phyloP scores from a whole-genome alignment of 2,329 filamentous ascomycete genomes.

The Reticulascus tulasneorum region DNA sequence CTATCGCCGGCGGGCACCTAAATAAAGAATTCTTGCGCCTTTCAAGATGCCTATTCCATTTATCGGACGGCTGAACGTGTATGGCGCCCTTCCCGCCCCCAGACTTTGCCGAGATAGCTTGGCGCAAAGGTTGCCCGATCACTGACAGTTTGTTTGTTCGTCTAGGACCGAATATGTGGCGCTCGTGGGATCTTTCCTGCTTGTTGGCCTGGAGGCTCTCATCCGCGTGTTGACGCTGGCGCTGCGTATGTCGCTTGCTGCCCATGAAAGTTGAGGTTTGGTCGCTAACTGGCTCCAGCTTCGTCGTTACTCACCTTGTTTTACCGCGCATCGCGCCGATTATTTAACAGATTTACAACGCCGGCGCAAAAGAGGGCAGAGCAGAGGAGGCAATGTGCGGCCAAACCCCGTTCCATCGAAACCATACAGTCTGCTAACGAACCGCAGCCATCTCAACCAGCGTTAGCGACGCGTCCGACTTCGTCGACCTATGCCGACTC shows the following conservation, averaged over 20 bases:
- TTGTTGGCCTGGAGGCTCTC: conserved; percentile 77
- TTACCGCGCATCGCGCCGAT: conserved; percentile 74
- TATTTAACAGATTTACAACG: conserved; percentile 77
- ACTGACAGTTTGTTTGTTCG: conserved; percentile 15
- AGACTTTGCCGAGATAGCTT: no score
- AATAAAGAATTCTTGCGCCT: conserved; percentile 7
- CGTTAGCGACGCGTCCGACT: conserved; percentile 84
- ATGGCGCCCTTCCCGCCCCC: conserved; percentile 21
- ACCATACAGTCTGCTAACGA: conserved; percentile 49
- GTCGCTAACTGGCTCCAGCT: conserved; percentile 42
- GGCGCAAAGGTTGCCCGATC: conserved; percentile 3
- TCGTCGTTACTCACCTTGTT: conserved; percentile 75
- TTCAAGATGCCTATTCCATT: conserved; percentile 48
- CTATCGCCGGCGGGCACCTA: conserved; percentile 2
- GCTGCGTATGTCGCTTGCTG: conserved; percentile 58
- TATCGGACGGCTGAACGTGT: conserved; percentile 49
- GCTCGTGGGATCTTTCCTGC: conserved; percentile 74
- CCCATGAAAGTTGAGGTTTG: not conserved
- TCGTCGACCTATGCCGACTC: conserved; percentile 86
- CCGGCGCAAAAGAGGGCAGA: conserved; percentile 65
- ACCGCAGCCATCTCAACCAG: conserved; percentile 65
- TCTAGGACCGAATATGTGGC: conserved; percentile 80
- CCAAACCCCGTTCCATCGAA: not conserved
- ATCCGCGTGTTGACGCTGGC: conserved; percentile 84
- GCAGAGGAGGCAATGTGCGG: conserved; percentile 60